Base-by-base conservation (phyloP, 306 rosid species). In the Cercis canadensis region DNA sequence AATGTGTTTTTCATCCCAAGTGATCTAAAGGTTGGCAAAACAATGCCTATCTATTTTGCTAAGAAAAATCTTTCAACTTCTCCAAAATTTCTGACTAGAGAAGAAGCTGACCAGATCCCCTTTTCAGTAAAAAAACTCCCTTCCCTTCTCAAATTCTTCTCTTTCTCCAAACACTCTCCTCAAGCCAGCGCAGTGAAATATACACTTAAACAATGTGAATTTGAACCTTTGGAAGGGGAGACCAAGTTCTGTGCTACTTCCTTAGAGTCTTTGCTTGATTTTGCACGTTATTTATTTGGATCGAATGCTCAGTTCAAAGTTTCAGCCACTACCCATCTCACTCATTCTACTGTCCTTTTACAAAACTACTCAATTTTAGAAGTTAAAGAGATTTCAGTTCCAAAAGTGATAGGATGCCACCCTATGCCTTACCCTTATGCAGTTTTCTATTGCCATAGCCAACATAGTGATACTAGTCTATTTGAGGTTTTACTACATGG, bases 401-500 rank as follows among this genome's bases (percentile, higher is more conserved):
- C 88, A 7, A 89, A 79, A 39, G 65, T 86, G 32, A 49, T 92
- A 24, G 94, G 88, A 2, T 92, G 98, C 44, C 95, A 92, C 62
- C 74, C 82, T 0, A 59, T 84, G 94, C 90, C 96, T 50, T 92
- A 87, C 76, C 98, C 98, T 68, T 84, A 79, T 49, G 96, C 90
- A 21, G 82, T 92, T 10, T 87, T 79, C 63, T 92, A 86, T 11
- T 89, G 96, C 68, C 95, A 92, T 37, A 53, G 87, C 70, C 92
- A 86, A 18, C 43, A 81, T 40, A 73, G 76, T 31, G 85, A 82
- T 29, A 81, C 79, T 6, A 82, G 41, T 62, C 13, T 92, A 14
- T 87, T 79, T 78, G 82, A 87, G 67, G 74, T 87, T 45, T 50
- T 67, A 6, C 70, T 92, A 0, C 78, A 55, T 11, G 92, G 90